These are phyloP conservation scores for Toxoplasma gondii DNA, from an alignment of 169 alveolate species.

Conservation along the genomic window DNA sequence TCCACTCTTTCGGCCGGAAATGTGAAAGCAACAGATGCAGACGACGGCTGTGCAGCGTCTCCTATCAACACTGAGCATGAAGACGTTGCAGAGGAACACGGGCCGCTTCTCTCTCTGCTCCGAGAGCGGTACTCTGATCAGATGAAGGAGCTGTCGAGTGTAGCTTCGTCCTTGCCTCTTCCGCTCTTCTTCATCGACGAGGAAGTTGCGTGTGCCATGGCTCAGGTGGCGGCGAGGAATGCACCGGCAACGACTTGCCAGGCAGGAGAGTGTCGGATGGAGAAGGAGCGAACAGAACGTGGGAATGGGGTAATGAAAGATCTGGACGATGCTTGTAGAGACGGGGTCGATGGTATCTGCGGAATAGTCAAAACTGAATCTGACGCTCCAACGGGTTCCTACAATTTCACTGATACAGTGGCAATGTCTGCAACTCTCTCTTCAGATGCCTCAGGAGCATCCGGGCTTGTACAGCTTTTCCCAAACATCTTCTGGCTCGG, in stretches of 20 bases:
- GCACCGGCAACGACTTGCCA: background rate
- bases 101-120: background rate
- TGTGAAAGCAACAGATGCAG: background rate
- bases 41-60: background rate
- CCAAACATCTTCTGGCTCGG: slow-evolving; percentile 22
- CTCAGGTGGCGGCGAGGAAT: background rate
- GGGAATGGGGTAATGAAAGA: background rate
- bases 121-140: background rate
- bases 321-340: no score
- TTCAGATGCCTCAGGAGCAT: background rate
- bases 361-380: no score
- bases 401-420: no score
- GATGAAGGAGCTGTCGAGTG: background rate
- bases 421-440: background rate
- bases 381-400: no score
- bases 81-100: background rate
- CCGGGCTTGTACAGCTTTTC: background rate
- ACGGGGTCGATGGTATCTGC: no score
- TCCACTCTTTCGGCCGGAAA: background rate
- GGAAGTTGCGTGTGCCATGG: background rate
- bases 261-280: background rate
- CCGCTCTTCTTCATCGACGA: background rate
- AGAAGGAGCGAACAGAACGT: background rate
- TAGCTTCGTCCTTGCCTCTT: background rate
- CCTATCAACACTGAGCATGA: background rate